Evolutionary conservation across 805 yeast genomes (phyloP).

Genomic region (Hanseniaspora singularis): DNA sequence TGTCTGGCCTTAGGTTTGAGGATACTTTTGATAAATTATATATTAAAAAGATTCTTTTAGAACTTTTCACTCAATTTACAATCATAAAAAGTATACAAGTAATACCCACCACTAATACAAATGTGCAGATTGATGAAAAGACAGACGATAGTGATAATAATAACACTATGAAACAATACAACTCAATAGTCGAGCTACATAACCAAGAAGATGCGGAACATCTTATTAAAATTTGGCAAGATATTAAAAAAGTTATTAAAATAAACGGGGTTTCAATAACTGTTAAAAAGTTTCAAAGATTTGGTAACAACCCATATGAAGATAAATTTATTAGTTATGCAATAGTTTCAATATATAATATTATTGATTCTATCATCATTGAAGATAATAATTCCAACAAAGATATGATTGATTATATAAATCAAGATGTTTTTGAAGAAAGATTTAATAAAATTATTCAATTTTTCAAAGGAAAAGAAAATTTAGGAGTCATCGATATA

Average conservation of each 20-base stretch:
- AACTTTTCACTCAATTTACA: conserved; percentile 73
- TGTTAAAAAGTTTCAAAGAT: conserved; percentile 49
- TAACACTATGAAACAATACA: conserved; percentile 29
- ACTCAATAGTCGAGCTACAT: conserved; percentile 30
- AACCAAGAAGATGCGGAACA: conserved; percentile 55
- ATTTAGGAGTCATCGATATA: conserved; percentile 35
- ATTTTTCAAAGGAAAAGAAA: conserved; percentile 55
- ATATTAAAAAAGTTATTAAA: conserved; percentile 27
- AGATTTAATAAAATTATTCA: conserved; percentile 42
- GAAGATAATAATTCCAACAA: conserved; percentile 17
- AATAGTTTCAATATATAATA: conserved; percentile 17
- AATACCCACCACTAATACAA: conserved; percentile 70
- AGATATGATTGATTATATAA: conserved; percentile 55
- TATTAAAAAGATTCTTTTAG: conserved; percentile 66
- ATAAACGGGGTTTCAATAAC: conserved; percentile 32
- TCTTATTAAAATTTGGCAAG: conserved; percentile 47
- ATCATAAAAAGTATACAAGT: conserved; percentile 53
- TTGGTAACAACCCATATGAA: no score
- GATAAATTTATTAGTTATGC: conserved; percentile 12
- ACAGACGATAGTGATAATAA: conserved; percentile 87
- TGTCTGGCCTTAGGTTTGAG: conserved; percentile 32
- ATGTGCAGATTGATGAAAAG: conserved; percentile 49
- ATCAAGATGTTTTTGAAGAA: conserved; percentile 53
- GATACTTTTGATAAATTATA: conserved; percentile 65
- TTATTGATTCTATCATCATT: conserved; percentile 1